These are phyloP conservation scores for Tarenaya hassleriana DNA, from an alignment of 345 rosid species.

Conservation along the genomic window DNA sequence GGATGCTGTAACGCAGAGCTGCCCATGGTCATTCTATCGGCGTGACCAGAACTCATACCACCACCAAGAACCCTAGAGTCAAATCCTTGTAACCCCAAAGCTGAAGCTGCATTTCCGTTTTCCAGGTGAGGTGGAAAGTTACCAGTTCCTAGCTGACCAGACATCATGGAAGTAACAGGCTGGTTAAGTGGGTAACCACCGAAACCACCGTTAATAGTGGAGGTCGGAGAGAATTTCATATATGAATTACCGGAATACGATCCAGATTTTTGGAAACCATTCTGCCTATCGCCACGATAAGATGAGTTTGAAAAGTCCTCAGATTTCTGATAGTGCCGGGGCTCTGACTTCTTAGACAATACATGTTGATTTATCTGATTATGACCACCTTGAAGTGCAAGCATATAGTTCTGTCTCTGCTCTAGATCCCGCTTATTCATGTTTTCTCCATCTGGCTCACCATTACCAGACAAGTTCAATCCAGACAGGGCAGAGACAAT, in stretches of 20 bases:
- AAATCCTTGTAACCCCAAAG: constrained; percentile 43
- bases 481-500: constrained; percentile 51
- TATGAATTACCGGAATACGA: too few relatives aligned
- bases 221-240: too few relatives aligned
- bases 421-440: constrained; percentile 31
- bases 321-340: too few relatives aligned
- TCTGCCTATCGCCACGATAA: too few relatives aligned
- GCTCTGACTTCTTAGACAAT: constrained; percentile 2
- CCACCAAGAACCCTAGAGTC: constrained; percentile 51
- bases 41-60: constrained; percentile 29
- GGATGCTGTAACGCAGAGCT: constrained; percentile 37
- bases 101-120: constrained; percentile 54
- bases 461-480: constrained; percentile 46
- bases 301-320: too few relatives aligned
- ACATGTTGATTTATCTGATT: constrained; percentile 34
- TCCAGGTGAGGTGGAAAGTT: constrained; percentile 53
- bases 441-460: constrained; percentile 34
- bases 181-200: constrained; percentile 48
- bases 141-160: constrained; percentile 48
- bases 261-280: too few relatives aligned
- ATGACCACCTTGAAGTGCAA: constrained; percentile 36
- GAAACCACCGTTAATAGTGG: constrained; percentile 45
- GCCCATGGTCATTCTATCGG: constrained; percentile 34
- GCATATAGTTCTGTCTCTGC: constrained; percentile 33
- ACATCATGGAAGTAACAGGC: constrained; percentile 40